Conservation (phyloP, 768 basidiomycete genomes). For the Glaciozyma martinii region DNA sequence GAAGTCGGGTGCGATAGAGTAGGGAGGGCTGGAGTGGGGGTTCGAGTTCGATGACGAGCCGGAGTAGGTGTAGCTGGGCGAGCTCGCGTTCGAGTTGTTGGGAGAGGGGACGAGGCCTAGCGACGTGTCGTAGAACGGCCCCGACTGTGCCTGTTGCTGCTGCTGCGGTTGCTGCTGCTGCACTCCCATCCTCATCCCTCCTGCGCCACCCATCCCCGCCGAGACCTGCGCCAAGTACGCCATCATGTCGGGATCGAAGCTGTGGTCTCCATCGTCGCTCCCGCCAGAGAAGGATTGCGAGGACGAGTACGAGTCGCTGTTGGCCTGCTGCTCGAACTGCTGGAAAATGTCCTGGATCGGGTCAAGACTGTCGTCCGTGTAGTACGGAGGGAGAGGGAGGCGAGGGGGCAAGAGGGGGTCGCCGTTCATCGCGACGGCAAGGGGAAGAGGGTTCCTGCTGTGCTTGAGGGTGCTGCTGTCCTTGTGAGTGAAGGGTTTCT, state of each 20-base stretch:
- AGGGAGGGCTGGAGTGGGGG: neutral
- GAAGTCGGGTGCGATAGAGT: neutral
- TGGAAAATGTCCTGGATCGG: conserved; percentile 2
- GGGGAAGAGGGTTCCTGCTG: too few relatives aligned
- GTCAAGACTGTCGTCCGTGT: neutral
- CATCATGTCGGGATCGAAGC: neutral
- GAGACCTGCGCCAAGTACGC: neutral
- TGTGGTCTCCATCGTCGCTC: neutral
- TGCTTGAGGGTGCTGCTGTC: too few relatives aligned
- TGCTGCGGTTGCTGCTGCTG: neutral
- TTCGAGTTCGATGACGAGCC: neutral
- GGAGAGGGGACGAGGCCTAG: too few relatives aligned
- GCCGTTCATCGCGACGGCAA: too few relatives aligned
- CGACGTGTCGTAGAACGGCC: neutral
- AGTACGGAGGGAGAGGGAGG: neutral
- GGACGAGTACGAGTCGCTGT: conserved; percentile 1
- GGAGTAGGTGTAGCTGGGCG: neutral
- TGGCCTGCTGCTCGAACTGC: neutral
- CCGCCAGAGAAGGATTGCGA: conserved; percentile 2
- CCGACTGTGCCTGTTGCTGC: neutral
- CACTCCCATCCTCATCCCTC: neutral
- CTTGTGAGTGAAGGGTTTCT: too few relatives aligned
- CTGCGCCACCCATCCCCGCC: neutral
- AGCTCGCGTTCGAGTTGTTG: neutral
- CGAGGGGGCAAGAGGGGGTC: too few relatives aligned